Evolutionary conservation across 108 stramenopile genomes (phyloP).

Genomic region (Nitzschia putrida): DNA sequence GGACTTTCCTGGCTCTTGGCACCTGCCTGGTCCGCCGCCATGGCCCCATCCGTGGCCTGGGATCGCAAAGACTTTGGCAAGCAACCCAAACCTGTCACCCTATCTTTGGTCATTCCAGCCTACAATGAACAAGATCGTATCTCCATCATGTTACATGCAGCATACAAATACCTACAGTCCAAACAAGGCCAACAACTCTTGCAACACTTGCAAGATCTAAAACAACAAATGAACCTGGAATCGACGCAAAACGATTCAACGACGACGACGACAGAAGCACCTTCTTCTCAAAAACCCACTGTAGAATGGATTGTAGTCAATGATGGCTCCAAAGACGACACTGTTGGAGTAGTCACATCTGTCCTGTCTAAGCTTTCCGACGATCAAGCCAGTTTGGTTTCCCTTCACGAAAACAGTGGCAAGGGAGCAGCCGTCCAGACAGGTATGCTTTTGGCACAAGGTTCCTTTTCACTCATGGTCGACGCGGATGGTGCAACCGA

Average conservation of each 20-base stretch:
- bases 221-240: neutral
- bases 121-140: constrained; percentile 93
- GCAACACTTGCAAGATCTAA: constrained; percentile 8
- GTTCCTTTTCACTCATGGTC: constrained; percentile 67
- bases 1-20: constrained; percentile 24
- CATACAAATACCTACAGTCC: constrained; percentile 62
- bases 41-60: constrained; percentile 23
- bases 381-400: constrained; percentile 18
- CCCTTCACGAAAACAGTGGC: constrained; percentile 28
- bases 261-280: neutral
- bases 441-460: constrained; percentile 64
- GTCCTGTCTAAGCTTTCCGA: neutral
- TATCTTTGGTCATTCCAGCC: constrained; percentile 91
- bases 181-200: constrained; percentile 12
- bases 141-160: constrained; percentile 80
- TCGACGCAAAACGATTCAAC: neutral
- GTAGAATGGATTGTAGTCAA: constrained; percentile 81
- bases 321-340: constrained; percentile 81
- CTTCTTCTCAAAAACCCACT: constrained; percentile 4
- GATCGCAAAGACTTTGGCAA: constrained; percentile 8
- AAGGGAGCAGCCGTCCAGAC: constrained; percentile 73
- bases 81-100: constrained; percentile 19
- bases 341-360: constrained; percentile 41
- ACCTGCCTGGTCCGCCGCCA: constrained; percentile 18
- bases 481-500: constrained; percentile 89